A percentile compares a stretch with the other conserved stretches of the same genome.
phyloP scores from a whole-genome alignment of 2,329 filamentous ascomycete genomes.

The Fusarium guadeloupense region DNA sequence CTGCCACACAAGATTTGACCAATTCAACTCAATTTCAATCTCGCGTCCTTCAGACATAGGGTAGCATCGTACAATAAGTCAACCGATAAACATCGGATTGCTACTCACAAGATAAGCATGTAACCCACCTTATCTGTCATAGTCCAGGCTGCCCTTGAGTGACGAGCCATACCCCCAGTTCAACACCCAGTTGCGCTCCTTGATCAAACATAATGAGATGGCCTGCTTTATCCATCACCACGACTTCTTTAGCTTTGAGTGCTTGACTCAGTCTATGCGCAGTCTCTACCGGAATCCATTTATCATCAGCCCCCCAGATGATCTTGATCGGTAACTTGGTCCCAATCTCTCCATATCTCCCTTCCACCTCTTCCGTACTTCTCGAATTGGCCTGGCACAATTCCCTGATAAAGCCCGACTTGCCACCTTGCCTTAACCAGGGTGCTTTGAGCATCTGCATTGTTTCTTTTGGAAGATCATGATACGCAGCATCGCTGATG shows the following conservation, averaged over 20 bases:
- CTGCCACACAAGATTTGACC: too few species aligned
- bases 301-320: conserved; percentile 56
- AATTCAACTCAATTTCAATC: too few species aligned
- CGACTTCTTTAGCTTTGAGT: conserved; percentile 45
- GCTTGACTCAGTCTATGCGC: conserved; percentile 44
- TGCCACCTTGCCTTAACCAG: conserved; percentile 46
- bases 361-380: conserved; percentile 47
- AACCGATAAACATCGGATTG: too few species aligned
- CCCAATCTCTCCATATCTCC: conserved; percentile 49
- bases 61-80: too few species aligned
- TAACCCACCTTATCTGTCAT: too few species aligned
- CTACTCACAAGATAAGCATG: too few species aligned
- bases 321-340: conserved; percentile 51
- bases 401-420: conserved; percentile 52
- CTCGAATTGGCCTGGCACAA: conserved; percentile 46
- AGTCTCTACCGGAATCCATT: conserved; percentile 54
- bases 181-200: conserved; percentile 49
- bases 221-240: conserved; percentile 50
- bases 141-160: too few species aligned
- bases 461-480: conserved; percentile 42
- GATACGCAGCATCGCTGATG: conserved; percentile 50
- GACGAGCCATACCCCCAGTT: conserved; percentile 51
- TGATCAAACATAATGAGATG: conserved; percentile 58
- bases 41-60: too few species aligned
- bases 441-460: conserved; percentile 50